Evolutionary conservation across 176 grass and related monocot genomes (phyloP).

Genomic region (Miscanthus lutarioriparius): DNA sequence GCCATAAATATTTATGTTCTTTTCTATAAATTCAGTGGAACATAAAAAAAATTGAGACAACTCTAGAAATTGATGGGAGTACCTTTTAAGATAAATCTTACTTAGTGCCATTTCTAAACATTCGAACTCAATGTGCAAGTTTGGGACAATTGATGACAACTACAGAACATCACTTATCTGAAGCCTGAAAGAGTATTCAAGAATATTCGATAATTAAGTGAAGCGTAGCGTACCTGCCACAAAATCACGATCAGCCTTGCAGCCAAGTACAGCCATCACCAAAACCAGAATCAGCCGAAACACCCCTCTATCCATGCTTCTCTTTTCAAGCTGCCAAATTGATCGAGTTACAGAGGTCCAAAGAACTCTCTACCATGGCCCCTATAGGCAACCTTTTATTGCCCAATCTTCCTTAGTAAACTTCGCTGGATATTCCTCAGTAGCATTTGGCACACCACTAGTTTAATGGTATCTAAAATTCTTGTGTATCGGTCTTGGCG

Average conservation of each 20-base stretch:
- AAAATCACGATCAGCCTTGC: constrained; percentile 35
- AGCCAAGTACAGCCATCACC: background rate
- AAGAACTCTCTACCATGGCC: constrained; percentile 23
- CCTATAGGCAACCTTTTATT: constrained; percentile 24
- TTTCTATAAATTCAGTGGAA: no score
- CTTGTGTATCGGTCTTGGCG: constrained; percentile 15
- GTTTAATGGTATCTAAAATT: constrained; percentile 21
- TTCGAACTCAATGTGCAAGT: background rate
- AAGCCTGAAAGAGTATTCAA: background rate
- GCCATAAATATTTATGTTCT: no score
- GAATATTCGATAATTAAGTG: background rate
- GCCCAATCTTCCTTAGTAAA: background rate
- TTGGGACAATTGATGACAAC: background rate
- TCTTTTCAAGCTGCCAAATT: background rate
- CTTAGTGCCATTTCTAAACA: no score
- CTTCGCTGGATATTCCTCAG: constrained; percentile 23
- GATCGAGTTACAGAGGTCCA: background rate
- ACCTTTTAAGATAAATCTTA: no score
- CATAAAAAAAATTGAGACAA: no score
- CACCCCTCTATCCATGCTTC: background rate
- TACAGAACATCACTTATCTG: background rate
- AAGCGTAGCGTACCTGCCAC: constrained; percentile 5
- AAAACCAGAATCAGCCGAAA: background rate
- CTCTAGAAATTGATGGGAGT: no score
- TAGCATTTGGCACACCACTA: background rate